Base-by-base conservation (phyloP, 768 basidiomycete genomes). In the Hortiboletus flavorubellus region DNA sequence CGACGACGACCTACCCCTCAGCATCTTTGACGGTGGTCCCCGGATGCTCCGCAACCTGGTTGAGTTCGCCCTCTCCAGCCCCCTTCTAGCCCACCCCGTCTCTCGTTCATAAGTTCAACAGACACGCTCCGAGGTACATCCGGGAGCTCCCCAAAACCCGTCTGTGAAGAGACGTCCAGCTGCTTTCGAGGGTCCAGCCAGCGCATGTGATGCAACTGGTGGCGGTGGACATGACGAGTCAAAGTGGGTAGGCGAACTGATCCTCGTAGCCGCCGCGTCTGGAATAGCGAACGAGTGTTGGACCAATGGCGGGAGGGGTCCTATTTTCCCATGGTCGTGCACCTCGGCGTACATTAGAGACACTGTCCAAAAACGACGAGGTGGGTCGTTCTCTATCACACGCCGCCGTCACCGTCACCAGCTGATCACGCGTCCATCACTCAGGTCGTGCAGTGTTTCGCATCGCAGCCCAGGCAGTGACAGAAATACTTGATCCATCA, bases 221-320 rank as follows among this genome's bases (percentile, higher is more conserved):
- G 50, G 62, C 16, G 38, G 43, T 9, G 48, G 16, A 8, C 61
- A 55, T 43, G 48, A 54, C 46, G 57, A 61, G 46, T 61, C 64
- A 43, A 65, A 67, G 40, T 64, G 59, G 63, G 59, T 62, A 42
- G 62, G 63, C 31, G 57, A 67, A 51, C 62, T 57, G 57, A 67
- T 65, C 23, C 62, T 65, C 52, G 30, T 49, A 16, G n/a, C 51
- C 6, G 59, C 65, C n/a, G 54, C 59, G 3, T 53, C 56, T 45
- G 21, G 51, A 34, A 68, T 66, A 15, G 37, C 40, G 1, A 73
- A 71, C 49, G 78, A 77, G 1, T 64, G 64, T 29, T 77, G 76
- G 77, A n/a, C n/a, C n/a, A n/a, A n/a, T n/a, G n/a, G n/a, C 73
- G 76, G 31, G 60, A 65, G 33, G 53, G 60, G 21, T 72, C 77